These are phyloP conservation scores for Lepidium didymum DNA, from an alignment of 345 rosid genomes.

Conservation along the genomic window DNA sequence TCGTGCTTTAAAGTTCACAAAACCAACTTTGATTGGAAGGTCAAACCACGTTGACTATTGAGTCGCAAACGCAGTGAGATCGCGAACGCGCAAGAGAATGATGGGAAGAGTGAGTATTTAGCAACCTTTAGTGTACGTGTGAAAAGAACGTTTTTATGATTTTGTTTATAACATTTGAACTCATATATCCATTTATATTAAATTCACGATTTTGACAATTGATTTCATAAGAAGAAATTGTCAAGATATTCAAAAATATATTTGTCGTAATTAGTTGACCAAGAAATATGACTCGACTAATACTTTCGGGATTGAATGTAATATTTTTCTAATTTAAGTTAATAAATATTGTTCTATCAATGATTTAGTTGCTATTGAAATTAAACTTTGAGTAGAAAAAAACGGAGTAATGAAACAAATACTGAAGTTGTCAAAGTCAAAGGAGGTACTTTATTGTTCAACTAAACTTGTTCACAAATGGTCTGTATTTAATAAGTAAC, in stretches of 20 bases:
- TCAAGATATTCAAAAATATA: background rate
- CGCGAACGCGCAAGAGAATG: background rate
- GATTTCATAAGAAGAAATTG: background rate
- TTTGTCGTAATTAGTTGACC: background rate
- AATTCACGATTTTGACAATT: background rate
- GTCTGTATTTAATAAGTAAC: background rate
- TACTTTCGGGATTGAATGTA: background rate
- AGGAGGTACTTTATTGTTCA: background rate
- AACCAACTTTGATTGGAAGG: background rate
- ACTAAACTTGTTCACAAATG: background rate
- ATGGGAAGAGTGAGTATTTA: background rate
- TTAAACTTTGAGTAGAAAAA: too few relatives aligned
- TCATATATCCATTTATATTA: background rate
- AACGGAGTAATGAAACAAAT: background rate
- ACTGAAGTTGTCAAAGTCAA: background rate
- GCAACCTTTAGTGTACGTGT: background rate
- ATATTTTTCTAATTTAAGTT: too few relatives aligned
- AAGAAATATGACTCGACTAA: background rate
- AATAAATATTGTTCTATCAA: too few relatives aligned
- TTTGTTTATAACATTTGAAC: background rate
- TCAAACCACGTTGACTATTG: background rate
- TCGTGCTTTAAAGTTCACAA: slow-evolving; percentile 4
- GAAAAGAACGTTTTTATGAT: background rate
- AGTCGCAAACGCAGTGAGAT: background rate
- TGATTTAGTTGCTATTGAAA: too few relatives aligned